Percentiles rank a stretch among this genome's conserved stretches.
Conservation (phyloP, 345 rosid species). For the Moringa oleifera region DNA sequence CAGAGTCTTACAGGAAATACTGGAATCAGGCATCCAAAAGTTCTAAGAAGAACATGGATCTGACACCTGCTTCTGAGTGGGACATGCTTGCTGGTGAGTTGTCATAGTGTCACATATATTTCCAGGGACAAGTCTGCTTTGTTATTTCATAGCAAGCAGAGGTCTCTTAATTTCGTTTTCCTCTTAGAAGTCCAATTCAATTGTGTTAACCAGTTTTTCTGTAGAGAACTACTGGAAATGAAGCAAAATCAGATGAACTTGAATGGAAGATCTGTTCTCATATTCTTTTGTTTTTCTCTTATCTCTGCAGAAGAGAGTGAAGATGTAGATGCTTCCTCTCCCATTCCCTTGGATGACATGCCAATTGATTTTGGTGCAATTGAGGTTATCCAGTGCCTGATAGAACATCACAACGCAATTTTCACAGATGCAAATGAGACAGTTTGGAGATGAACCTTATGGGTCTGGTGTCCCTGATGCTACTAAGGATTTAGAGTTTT, state of each 20-base stretch:
- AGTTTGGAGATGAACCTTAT: slow-evolving; percentile 43
- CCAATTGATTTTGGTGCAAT: slow-evolving; percentile 75
- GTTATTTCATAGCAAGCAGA: too few species aligned
- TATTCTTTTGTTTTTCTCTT: too few species aligned
- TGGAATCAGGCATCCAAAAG: slow-evolving; percentile 55
- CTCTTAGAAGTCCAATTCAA: too few species aligned
- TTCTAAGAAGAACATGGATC: slow-evolving; percentile 47
- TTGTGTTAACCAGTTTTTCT: too few species aligned
- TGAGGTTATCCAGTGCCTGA: slow-evolving; percentile 74
- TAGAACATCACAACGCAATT: slow-evolving; percentile 81
- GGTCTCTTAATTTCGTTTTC: too few species aligned
- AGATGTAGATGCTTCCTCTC: slow-evolving; percentile 54
- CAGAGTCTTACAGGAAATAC: slow-evolving; percentile 60
- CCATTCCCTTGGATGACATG: slow-evolving; percentile 65
- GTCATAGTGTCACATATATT: not conserved
- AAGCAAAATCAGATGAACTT: too few species aligned
- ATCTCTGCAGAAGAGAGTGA: slow-evolving; percentile 70
- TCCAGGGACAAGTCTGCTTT: too few species aligned
- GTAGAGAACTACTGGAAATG: too few species aligned
- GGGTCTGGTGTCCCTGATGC: too few species aligned
- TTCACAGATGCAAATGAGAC: slow-evolving; percentile 87
- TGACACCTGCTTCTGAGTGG: slow-evolving; percentile 49
- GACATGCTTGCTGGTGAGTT: slow-evolving; percentile 80
- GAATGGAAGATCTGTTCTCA: too few species aligned
- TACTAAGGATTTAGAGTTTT: not conserved